Base-by-base conservation (phyloP, 805 yeast genomes). In the Cyberlindnera euphorbiiphila region DNA sequence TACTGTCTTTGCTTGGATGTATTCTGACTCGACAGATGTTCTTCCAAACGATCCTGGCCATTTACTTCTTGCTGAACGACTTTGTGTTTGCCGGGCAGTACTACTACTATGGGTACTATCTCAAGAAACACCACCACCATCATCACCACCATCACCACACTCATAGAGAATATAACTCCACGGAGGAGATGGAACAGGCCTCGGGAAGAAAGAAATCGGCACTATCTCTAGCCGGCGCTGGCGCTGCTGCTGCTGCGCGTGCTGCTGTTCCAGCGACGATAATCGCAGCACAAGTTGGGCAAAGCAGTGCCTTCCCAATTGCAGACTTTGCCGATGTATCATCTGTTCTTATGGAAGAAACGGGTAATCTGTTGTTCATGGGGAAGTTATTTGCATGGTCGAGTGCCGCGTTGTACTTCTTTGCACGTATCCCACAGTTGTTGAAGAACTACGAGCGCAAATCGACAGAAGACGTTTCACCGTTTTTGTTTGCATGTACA, bases 391-490 rank as follows among this genome's bases (percentile, higher is more conserved):
- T 84, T 28, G 88, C 97, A 0, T 89, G 96, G 94, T 49, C 71
- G 3, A 86, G 95, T 45, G 85, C 95, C 0, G 49, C 61, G 5
- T 76, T 85, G 37, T 89, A 91, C 55, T 71, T 87, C 30, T 65
- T 78, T 9, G 84, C 96, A 3, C 70, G 98, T 44, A 58, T 87
- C 32, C 98, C 98, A 1, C 98, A 89, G 56, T 65, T 89, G 34
- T 64, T 72, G 54, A 87, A 84, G 57, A 89, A 89, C 61, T 81
- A 76, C 56, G 50, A 65, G 36, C 68, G 96, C 26, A 84, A 85
- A 56, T 85, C 96, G 1, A 93, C 94, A 0, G 81, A 82, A 23
- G 97, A 96, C 3, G 68, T 88, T 3, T 84, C 96, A 1, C 86
- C 94, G 16, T 60, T 84, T 30, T 66, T 88, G 17, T 89, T 89